These are phyloP conservation scores for Smittium mucronatum DNA, from an alignment of 371 early-diverging fungal species.

Conservation along the genomic window DNA sequence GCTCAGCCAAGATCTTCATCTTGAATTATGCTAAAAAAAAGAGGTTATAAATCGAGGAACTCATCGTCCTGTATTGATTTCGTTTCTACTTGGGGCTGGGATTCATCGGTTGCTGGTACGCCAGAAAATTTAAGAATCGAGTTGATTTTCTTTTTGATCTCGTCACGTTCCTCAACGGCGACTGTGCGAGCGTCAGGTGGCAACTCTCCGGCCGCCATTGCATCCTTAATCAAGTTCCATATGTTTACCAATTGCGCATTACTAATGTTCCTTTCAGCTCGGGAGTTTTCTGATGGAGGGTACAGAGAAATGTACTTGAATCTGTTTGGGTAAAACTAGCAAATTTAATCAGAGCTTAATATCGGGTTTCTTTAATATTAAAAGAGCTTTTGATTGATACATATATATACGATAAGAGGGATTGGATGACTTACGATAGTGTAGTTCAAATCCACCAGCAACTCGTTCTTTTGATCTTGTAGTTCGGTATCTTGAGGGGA, in stretches of 20 bases:
- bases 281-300: not conserved
- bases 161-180: not conserved
- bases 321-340: conserved; percentile 14
- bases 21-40: too few relatives aligned
- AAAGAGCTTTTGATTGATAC: too few relatives aligned
- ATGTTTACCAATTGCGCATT: not conserved
- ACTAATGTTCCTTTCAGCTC: not conserved
- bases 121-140: not conserved
- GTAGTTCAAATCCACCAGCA: conserved; percentile 9
- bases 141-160: not conserved
- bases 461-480: not conserved
- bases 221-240: not conserved
- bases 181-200: not conserved
- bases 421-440: conserved; percentile 12
- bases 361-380: not conserved
- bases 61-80: too few relatives aligned
- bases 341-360: not conserved
- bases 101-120: too few relatives aligned
- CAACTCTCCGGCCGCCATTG: not conserved
- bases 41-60: not conserved
- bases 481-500: not conserved
- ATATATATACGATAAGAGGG: too few relatives aligned
- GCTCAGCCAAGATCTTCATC: too few relatives aligned
- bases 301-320: conserved; percentile 10
- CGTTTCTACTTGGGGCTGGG: too few relatives aligned